phyloP scores from a whole-genome alignment of 306 rosid species.

The Quercus agrifolia region DNA sequence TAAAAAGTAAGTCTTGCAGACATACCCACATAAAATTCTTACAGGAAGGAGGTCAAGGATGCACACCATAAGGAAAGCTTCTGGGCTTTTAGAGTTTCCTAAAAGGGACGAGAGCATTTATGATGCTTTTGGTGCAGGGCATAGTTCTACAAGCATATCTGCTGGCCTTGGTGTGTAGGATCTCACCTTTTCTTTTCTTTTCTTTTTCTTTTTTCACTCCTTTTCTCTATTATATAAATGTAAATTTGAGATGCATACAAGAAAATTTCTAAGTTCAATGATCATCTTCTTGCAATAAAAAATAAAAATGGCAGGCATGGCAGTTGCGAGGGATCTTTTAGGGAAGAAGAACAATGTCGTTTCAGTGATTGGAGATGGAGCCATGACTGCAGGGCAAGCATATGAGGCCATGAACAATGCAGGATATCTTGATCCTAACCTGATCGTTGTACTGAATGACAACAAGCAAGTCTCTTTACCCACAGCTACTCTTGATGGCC shows the following conservation, averaged over 20 bases:
- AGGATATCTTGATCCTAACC: conserved; percentile 73
- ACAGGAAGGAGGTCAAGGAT: conserved; percentile 88
- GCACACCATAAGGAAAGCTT: conserved; percentile 86
- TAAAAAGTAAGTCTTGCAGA: conserved; percentile 51
- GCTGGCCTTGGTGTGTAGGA: conserved; percentile 79
- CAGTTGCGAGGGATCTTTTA: conserved; percentile 81
- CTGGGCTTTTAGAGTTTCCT: conserved; percentile 91
- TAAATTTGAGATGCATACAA: not conserved
- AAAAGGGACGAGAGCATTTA: conserved; percentile 86
- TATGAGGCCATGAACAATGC: conserved; percentile 97
- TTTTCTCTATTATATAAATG: not conserved
- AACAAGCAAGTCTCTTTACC: conserved; percentile 96
- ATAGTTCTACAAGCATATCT: conserved; percentile 95
- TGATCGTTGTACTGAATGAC: conserved; percentile 84
- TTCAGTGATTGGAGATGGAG: conserved; percentile 95
- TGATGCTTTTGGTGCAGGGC: conserved; percentile 93
- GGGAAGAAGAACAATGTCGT: conserved; percentile 71
- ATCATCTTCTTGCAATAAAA: not conserved
- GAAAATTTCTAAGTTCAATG: not conserved
- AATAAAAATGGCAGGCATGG: conserved; percentile 67
- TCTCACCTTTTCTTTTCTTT: not conserved
- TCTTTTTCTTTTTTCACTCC: not conserved
- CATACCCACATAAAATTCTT: conserved; percentile 91
- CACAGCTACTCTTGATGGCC: conserved; percentile 93
- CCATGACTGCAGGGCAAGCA: conserved; percentile 97